phyloP scores from a whole-genome alignment of 306 rosid genomes.

The Lupinus albus region DNA sequence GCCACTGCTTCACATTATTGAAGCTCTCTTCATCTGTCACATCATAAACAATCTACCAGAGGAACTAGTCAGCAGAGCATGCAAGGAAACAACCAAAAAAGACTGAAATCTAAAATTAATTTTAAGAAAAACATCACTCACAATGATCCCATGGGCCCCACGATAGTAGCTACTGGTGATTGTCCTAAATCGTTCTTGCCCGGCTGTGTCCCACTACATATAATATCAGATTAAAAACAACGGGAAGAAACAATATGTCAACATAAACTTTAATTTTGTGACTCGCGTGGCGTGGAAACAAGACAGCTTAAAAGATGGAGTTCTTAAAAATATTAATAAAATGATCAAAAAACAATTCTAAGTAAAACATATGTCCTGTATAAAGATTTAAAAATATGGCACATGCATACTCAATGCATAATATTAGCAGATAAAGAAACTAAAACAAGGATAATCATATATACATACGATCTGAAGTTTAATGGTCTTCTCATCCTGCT shows the following conservation, averaged over 20 bases:
- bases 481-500: constrained; percentile 60
- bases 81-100: constrained; percentile 13
- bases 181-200: constrained; percentile 60
- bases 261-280: background rate
- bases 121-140: constrained; percentile 40
- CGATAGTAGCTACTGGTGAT: constrained; percentile 63
- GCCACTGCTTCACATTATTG: constrained; percentile 61
- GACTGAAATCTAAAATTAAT: constrained; percentile 6
- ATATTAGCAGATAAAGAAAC: constrained; percentile 20
- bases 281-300: constrained; percentile 24
- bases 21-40: constrained; percentile 60
- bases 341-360: background rate
- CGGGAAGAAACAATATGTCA: constrained; percentile 29
- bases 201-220: constrained; percentile 58
- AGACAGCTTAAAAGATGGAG: constrained; percentile 11
- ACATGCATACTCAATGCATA: background rate
- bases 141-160: constrained; percentile 63
- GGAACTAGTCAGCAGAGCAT: constrained; percentile 24
- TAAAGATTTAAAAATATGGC: background rate
- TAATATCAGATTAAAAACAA: constrained; percentile 28
- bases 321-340: background rate
- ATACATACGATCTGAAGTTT: constrained; percentile 56
- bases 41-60: constrained; percentile 59
- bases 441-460: constrained; percentile 13
- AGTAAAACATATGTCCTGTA: constrained; percentile 14